phyloP scores from a whole-genome alignment of 2,329 filamentous ascomycete species.

The Aureobasidium lini region DNA sequence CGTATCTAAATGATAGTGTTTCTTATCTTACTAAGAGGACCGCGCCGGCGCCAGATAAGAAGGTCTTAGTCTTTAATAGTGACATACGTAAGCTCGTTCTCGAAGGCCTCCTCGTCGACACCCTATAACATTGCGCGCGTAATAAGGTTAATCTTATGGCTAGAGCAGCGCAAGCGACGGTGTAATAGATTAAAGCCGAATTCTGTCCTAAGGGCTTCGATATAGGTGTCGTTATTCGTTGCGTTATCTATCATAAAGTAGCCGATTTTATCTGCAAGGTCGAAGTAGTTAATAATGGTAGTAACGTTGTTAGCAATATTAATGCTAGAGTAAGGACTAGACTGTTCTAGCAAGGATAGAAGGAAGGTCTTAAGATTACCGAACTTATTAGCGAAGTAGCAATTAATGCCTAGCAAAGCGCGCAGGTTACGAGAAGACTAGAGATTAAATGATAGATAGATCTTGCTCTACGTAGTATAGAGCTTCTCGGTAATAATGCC shows the following conservation, averaged over 20 bases:
- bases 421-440: background rate
- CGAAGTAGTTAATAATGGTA: no score
- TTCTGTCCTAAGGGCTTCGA: background rate
- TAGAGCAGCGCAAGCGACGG: background rate
- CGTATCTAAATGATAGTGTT: background rate
- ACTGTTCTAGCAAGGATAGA: background rate
- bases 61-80: background rate
- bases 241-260: no score
- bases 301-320: no score
- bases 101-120: background rate
- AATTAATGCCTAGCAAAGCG: background rate
- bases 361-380: background rate
- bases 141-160: background rate
- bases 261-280: no score
- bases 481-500: background rate
- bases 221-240: no score
- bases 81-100: background rate
- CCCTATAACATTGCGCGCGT: background rate
- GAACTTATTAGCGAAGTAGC: background rate
- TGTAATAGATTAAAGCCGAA: background rate
- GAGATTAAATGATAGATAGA: background rate
- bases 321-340: background rate
- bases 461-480: background rate
- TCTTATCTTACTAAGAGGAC: background rate
- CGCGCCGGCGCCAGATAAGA: background rate